A percentile compares a stretch with the other conserved stretches of the same genome.
Evolutionary conservation across 192 early-diverging fungal species (phyloP).

Genomic region (Coemansia sp.): DNA sequence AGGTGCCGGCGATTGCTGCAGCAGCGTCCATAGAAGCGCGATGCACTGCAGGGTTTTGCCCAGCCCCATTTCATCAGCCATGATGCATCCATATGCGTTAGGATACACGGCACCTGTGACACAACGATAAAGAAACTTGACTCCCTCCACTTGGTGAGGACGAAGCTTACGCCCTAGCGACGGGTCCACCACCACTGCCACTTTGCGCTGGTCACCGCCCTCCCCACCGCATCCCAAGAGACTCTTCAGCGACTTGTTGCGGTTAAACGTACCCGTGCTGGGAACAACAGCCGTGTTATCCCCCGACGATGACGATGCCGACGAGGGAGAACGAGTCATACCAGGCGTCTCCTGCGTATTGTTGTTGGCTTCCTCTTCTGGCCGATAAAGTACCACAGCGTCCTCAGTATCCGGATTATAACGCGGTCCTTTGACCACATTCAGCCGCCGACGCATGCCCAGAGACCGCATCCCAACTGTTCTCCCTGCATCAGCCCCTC

Average conservation of each 20-base stretch:
- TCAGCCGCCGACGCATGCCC: slow-evolving; percentile 62
- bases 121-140: slow-evolving; percentile 94
- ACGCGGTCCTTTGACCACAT: slow-evolving; percentile 60
- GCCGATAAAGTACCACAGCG: slow-evolving; percentile 85
- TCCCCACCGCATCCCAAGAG: slow-evolving; percentile 47
- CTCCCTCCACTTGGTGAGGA: slow-evolving; percentile 97
- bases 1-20: slow-evolving; percentile 84
- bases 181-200: slow-evolving; percentile 87
- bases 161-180: slow-evolving; percentile 79
- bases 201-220: slow-evolving; percentile 21
- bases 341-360: slow-evolving; percentile 42
- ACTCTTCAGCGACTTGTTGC: slow-evolving; percentile 55
- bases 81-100: slow-evolving; percentile 91
- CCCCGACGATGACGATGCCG: slow-evolving; percentile 12
- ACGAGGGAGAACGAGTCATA: slow-evolving; percentile 13
- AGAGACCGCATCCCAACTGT: slow-evolving; percentile 31
- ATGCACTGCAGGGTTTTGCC: slow-evolving; percentile 93
- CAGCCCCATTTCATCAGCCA: slow-evolving; percentile 98
- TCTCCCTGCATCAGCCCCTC: slow-evolving; percentile 8
- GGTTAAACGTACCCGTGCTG: slow-evolving; percentile 15
- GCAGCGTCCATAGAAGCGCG: slow-evolving; percentile 93
- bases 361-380: slow-evolving; percentile 59
- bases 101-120: slow-evolving; percentile 75
- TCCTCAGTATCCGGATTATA: slow-evolving; percentile 83
- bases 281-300: not conserved